Evolutionary conservation across 345 rosid genomes (phyloP).

Genomic region (Brassica rapa): DNA sequence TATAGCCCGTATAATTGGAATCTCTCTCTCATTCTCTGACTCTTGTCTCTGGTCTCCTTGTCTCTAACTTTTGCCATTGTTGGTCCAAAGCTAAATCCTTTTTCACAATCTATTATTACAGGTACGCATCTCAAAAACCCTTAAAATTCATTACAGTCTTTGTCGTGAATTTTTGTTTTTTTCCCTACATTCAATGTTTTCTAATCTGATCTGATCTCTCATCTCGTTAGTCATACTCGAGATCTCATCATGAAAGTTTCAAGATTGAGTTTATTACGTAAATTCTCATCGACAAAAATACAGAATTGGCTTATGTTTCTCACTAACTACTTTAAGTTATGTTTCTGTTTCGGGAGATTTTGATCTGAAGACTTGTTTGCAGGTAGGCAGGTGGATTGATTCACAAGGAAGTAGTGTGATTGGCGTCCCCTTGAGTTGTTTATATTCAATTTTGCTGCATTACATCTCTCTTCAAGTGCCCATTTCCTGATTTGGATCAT

Average conservation of each 20-base stretch:
- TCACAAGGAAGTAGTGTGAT: background rate
- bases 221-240: constrained; percentile 37
- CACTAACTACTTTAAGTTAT: constrained; percentile 22
- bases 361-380: constrained; percentile 41
- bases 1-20: constrained; percentile 27
- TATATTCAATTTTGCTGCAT: constrained; percentile 18
- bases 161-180: constrained; percentile 20
- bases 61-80: constrained; percentile 40
- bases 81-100: constrained; percentile 33
- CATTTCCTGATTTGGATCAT: constrained; percentile 37
- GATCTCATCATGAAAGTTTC: constrained; percentile 33
- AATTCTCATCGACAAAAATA: background rate
- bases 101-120: constrained; percentile 22
- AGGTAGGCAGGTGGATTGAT: constrained; percentile 44
- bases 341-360: constrained; percentile 17
- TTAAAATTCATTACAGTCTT: constrained; percentile 24
- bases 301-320: background rate
- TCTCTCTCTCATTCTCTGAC: constrained; percentile 14
- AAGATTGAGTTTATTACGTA: constrained; percentile 21
- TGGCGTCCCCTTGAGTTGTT: constrained; percentile 31
- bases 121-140: constrained; percentile 50
- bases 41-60: constrained; percentile 8
- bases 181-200: background rate
- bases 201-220: constrained; percentile 40
- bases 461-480: constrained; percentile 5